Base-by-base conservation (phyloP, 1,284 basidiomycete genomes). In the Cryptococcus floricola region DNA sequence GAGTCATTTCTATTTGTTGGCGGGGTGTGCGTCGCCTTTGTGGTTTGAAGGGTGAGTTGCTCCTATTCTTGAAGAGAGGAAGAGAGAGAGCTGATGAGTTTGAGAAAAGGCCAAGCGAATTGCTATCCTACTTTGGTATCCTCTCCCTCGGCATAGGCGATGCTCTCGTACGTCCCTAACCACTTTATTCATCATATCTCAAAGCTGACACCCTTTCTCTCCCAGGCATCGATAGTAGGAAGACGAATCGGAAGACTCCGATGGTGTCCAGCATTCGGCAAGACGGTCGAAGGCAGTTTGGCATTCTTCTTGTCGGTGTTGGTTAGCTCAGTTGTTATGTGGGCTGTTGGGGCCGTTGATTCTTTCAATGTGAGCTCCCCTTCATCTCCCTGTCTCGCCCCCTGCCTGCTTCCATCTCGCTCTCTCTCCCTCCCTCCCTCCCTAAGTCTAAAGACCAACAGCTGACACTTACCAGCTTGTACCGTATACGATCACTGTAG, bases 1-100 rank as follows among this genome's bases (percentile, higher is more conserved):
- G 60, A 93, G 90, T 69, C 96, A 98, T 76, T 98, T 98, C 70
- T 99, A 98, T 79, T 80, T 99, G 47, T 79, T 99, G 53, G 92
- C 91, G 0, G 96, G 96, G 0, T 98, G 94, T 76, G 93, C 95
- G 3, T 86, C 87, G 5, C 87, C 89, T 19, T 73, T 98, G 25
- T 99, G 96, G 96, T 82, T 98, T 52, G 96, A 98, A 79, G 89
- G 89, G 86, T 88, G 67, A 70, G 87, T 82, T 46, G n/a, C 23
- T 45, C 19, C 38, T 39, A 41, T 6, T 45, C 39, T 25, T 43
- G 19, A 28, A 5, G 16, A 19, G 4, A 43, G 4, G 41, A 16
- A 31, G 27, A n/a, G 39, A 3, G 6, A 34, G 31, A 8, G 31
- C 31, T 34, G 7, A 34, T 10, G 12, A 50, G 27, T 23, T n/a